Conservation (phyloP, 139 green algal species). For the Coelastrella sp. region DNA sequence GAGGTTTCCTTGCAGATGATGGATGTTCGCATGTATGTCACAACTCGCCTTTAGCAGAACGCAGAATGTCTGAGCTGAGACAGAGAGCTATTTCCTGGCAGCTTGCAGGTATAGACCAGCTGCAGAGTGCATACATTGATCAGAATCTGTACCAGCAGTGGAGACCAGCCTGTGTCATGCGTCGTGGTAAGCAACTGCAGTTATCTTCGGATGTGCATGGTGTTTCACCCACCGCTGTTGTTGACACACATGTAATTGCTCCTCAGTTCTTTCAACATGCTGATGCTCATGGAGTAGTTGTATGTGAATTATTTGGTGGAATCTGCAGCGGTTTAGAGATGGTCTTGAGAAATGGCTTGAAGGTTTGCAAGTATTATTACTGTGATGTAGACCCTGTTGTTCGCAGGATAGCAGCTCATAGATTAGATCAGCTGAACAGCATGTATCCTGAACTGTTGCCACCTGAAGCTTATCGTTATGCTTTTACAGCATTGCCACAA, state of each 20-base stretch:
- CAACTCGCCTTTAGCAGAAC: no score
- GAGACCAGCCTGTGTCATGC: background rate
- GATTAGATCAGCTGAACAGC: background rate
- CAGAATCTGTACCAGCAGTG: background rate
- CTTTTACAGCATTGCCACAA: background rate
- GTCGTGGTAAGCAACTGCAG: background rate
- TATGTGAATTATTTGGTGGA: conserved; percentile 45
- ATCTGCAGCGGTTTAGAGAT: conserved; percentile 38
- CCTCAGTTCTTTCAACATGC: background rate
- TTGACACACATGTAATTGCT: background rate
- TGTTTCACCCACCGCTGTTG: background rate
- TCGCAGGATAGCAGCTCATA: background rate
- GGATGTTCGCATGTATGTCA: no score
- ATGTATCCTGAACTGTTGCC: conserved; percentile 28
- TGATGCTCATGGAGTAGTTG: background rate
- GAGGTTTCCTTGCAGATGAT: no score
- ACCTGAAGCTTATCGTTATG: background rate
- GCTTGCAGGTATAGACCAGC: background rate
- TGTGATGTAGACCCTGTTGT: background rate
- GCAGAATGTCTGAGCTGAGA: no score
- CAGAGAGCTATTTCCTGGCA: background rate
- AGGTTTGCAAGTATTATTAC: conserved; percentile 37
- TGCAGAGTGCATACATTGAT: background rate
- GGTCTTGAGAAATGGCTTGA: conserved; percentile 14
- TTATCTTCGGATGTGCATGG: background rate